Evolutionary conservation across 2,329 filamentous ascomycete species (phyloP).

Genomic region (Sarocladium oryzae): DNA sequence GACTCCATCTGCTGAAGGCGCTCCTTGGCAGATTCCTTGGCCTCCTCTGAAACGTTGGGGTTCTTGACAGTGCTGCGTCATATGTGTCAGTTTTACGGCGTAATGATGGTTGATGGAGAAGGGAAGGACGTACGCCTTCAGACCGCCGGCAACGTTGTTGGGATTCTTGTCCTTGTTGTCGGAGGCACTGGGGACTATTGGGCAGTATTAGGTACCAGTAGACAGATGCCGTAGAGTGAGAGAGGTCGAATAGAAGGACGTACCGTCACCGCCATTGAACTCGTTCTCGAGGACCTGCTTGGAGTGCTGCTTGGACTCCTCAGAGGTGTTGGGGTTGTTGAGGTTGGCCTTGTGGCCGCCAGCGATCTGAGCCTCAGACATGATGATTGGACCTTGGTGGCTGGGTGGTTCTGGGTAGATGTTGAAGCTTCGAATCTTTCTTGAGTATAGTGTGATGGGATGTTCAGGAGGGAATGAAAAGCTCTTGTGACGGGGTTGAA

Average conservation of each 20-base stretch:
- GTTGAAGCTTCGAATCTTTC: not conserved
- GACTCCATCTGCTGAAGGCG: slow-evolving; percentile 26
- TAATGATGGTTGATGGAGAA: too few relatives aligned
- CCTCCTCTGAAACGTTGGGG: slow-evolving; percentile 49
- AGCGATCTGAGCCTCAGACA: slow-evolving; percentile 45
- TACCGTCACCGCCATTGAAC: slow-evolving; percentile 35
- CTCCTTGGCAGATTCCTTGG: slow-evolving; percentile 49
- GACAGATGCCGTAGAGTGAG: too few relatives aligned
- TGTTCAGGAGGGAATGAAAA: slow-evolving; percentile 9
- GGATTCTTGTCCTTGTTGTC: slow-evolving; percentile 42
- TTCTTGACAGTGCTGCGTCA: slow-evolving; percentile 46
- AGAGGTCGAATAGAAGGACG: not conserved
- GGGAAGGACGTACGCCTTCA: slow-evolving; percentile 40
- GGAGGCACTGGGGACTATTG: slow-evolving; percentile 22
- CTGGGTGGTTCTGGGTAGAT: slow-evolving; percentile 5
- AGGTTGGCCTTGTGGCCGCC: slow-evolving; percentile 54
- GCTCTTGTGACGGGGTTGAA: not conserved
- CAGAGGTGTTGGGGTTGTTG: slow-evolving; percentile 49
- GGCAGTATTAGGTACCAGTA: too few relatives aligned
- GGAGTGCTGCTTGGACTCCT: slow-evolving; percentile 40
- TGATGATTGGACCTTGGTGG: slow-evolving; percentile 22
- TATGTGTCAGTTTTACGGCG: too few relatives aligned
- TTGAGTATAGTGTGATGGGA: not conserved
- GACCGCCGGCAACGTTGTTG: slow-evolving; percentile 44
- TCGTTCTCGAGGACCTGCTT: slow-evolving; percentile 44